A percentile compares a stretch with the other conserved stretches of the same genome.
phyloP scores from a whole-genome alignment of 2,329 filamentous ascomycete genomes.

The Fusarium mangiferae region DNA sequence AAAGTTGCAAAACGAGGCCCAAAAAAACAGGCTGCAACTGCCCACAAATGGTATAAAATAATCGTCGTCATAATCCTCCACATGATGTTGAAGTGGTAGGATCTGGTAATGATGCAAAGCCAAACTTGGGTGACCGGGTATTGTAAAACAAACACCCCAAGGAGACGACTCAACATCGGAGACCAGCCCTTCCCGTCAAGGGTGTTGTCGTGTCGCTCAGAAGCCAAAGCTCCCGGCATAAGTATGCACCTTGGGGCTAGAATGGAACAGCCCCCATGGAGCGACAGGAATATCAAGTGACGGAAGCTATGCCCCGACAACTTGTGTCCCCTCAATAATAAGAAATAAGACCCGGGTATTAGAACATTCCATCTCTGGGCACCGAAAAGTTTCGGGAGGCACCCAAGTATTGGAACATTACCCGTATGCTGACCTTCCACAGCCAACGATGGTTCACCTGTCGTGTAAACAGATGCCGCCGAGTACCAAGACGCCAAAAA shows the following conservation, averaged over 20 bases:
- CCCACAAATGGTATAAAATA: conserved; percentile 31
- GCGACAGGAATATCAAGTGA: conserved; percentile 32
- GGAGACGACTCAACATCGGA: conserved; percentile 42
- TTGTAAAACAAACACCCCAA: conserved; percentile 43
- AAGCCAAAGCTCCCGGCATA: conserved; percentile 33
- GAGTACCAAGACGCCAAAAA: conserved; percentile 41
- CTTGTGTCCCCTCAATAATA: conserved; percentile 32
- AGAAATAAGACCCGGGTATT: conserved; percentile 27
- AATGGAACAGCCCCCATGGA: conserved; percentile 37
- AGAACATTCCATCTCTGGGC: background rate
- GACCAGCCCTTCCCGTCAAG: conserved; percentile 43
- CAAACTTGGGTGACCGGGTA: conserved; percentile 40
- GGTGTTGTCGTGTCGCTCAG: conserved; percentile 40
- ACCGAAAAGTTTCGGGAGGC: conserved; percentile 11
- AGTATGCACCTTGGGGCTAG: conserved; percentile 32
- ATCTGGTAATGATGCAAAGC: conserved; percentile 39
- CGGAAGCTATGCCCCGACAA: conserved; percentile 11
- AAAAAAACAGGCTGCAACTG: conserved; percentile 24
- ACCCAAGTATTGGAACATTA: conserved; percentile 3
- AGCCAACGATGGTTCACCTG: conserved; percentile 25
- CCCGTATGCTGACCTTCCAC: conserved; percentile 23
- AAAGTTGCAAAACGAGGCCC: conserved; percentile 40
- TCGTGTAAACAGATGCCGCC: conserved; percentile 26
- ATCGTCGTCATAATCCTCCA: conserved; percentile 38
- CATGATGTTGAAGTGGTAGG: conserved; percentile 44